Conservation (phyloP, 2,329 filamentous ascomycete genomes). For the Arthrobotrys musiformis region DNA sequence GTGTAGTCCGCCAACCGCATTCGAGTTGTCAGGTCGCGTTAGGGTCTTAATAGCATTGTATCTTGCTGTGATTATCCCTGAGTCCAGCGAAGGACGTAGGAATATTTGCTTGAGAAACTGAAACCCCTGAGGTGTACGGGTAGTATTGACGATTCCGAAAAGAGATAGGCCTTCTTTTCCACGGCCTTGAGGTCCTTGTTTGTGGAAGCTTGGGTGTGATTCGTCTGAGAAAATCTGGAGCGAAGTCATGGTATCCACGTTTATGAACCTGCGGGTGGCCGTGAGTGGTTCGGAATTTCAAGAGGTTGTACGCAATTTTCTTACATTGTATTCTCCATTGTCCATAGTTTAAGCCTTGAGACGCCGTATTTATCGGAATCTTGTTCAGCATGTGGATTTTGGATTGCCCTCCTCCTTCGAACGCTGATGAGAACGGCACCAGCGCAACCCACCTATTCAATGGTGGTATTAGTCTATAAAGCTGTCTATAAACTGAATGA, state of each 20-base stretch:
- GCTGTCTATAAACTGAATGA: constrained; percentile 61
- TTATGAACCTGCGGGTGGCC: constrained; percentile 77
- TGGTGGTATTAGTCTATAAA: constrained; percentile 19
- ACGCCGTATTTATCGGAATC: constrained; percentile 71
- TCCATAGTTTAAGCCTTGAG: constrained; percentile 77
- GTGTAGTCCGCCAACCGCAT: constrained; percentile 68
- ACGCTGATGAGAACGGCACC: constrained; percentile 87
- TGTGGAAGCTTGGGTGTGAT: constrained; percentile 81
- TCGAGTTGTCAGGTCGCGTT: constrained; percentile 74
- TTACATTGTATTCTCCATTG: constrained; percentile 72
- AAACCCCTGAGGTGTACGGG: constrained; percentile 79
- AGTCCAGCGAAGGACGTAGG: constrained; percentile 77
- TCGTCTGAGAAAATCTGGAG: constrained; percentile 88
- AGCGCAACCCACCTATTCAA: constrained; percentile 77
- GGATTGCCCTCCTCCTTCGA: constrained; percentile 73
- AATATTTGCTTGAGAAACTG: constrained; percentile 80
- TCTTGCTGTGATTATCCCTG: constrained; percentile 75
- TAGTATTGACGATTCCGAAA: constrained; percentile 66
- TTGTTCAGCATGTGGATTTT: constrained; percentile 72
- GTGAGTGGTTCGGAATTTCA: background rate
- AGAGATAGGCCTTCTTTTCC: constrained; percentile 86
- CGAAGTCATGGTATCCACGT: constrained; percentile 79
- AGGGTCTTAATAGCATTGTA: constrained; percentile 76
- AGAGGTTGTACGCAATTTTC: constrained; percentile 42
- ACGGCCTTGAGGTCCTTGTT: constrained; percentile 74